These are phyloP conservation scores for Huntiella omanensis DNA, from an alignment of 2,329 filamentous ascomycete species.

Conservation along the genomic window DNA sequence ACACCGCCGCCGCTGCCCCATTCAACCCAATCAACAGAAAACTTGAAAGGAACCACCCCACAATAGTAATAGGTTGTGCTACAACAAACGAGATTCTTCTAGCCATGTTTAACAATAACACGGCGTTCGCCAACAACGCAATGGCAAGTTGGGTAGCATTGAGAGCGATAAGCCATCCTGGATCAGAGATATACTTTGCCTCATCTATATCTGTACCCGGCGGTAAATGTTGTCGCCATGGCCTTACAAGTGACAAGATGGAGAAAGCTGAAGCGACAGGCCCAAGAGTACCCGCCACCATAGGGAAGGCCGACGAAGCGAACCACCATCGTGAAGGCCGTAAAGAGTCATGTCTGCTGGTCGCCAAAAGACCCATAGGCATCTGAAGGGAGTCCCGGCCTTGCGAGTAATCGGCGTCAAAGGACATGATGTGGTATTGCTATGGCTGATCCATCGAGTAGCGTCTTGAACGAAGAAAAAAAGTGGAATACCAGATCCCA, in stretches of 20 bases:
- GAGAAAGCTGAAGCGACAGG: conserved; percentile 78
- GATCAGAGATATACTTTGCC: conserved; percentile 38
- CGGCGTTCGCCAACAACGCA: conserved; percentile 61
- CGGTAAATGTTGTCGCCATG: conserved; percentile 47
- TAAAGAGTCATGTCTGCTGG: background rate
- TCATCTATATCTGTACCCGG: conserved; percentile 27
- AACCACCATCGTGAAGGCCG: conserved; percentile 36
- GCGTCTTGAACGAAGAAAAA: no score
- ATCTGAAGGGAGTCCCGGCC: no score
- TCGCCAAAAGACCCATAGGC: background rate
- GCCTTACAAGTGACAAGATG: conserved; percentile 65
- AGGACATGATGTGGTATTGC: background rate
- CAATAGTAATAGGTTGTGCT: conserved; percentile 66
- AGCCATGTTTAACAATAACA: conserved; percentile 76
- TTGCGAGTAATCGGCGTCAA: background rate
- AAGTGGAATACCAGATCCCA: no score
- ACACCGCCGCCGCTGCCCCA: conserved; percentile 43
- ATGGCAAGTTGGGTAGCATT: conserved; percentile 63
- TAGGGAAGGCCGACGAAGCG: conserved; percentile 46
- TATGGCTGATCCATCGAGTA: no score
- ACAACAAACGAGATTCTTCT: conserved; percentile 60
- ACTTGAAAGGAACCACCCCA: conserved; percentile 53
- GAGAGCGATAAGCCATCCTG: conserved; percentile 52
- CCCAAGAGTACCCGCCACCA: conserved; percentile 68
- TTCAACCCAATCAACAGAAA: conserved; percentile 48